These are phyloP conservation scores for Cladophialophora carrionii DNA, from an alignment of 2,329 filamentous ascomycete genomes.

Conservation along the genomic window DNA sequence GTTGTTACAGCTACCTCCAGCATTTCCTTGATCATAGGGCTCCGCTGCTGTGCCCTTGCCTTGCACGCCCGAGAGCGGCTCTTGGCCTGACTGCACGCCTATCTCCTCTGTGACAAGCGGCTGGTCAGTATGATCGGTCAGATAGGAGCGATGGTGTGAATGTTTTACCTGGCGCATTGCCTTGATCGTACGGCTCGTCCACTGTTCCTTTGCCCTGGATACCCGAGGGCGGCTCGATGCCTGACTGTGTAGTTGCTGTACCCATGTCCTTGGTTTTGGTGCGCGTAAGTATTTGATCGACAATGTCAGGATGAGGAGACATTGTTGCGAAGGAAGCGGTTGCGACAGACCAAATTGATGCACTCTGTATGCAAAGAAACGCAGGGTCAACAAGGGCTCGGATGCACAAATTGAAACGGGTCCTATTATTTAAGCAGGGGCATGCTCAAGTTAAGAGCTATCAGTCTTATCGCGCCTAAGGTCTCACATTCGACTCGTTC, in stretches of 20 bases:
- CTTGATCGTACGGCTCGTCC: constrained; percentile 36
- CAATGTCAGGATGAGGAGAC: constrained; percentile 8
- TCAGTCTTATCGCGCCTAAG: constrained; percentile 1
- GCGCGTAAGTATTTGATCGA: constrained; percentile 17
- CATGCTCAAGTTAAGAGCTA: not conserved
- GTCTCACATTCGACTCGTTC: not conserved
- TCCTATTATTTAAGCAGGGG: not conserved
- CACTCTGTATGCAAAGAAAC: not conserved
- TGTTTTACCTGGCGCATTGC: constrained; percentile 33
- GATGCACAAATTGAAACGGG: not conserved
- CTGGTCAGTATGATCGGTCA: not conserved
- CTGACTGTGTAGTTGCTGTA: constrained; percentile 20
- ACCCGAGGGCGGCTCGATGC: constrained; percentile 34
- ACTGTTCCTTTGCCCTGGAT: constrained; percentile 35
- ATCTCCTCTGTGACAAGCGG: not conserved
- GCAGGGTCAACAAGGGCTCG: not conserved
- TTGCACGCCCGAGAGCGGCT: constrained; percentile 31
- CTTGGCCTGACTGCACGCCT: constrained; percentile 20
- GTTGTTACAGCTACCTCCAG: constrained; percentile 20
- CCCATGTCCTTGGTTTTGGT: constrained; percentile 22
- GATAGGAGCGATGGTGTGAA: not conserved
- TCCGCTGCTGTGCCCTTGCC: constrained; percentile 30
- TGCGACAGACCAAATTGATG: not conserved
- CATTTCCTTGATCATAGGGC: constrained; percentile 32
- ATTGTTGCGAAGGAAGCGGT: not conserved